Conservation (phyloP, 495 filamentous ascomycete genomes). For the Aspergillus incahuasiensis region DNA sequence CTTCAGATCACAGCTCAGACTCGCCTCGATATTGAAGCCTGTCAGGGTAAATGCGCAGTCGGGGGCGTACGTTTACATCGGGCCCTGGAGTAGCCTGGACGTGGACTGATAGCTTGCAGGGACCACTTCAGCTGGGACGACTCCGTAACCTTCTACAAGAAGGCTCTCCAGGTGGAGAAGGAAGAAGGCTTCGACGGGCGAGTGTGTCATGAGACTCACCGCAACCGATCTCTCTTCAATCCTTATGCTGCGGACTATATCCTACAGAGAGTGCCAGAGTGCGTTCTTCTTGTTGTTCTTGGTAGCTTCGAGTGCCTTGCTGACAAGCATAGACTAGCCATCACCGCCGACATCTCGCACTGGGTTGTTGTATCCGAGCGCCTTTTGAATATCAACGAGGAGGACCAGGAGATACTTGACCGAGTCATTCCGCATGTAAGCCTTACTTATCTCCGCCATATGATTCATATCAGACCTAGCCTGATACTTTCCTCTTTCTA, state of each 20-base stretch:
- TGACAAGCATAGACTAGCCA: conserved; percentile 11
- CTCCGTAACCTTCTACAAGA: conserved; percentile 23
- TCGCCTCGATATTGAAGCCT: conserved; percentile 12
- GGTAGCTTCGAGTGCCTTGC: not conserved
- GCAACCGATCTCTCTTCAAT: conserved; percentile 25
- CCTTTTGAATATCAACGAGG: conserved; percentile 22
- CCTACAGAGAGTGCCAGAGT: conserved; percentile 23
- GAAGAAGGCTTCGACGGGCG: conserved; percentile 22
- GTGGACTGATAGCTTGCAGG: conserved; percentile 10
- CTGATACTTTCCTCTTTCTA: not conserved
- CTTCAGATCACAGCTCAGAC: conserved; percentile 19
- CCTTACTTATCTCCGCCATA: not conserved
- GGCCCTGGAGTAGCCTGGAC: not conserved
- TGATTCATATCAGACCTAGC: not conserved
- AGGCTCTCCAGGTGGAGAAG: conserved; percentile 19
- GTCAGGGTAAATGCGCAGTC: conserved; percentile 22
- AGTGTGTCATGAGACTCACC: conserved; percentile 27
- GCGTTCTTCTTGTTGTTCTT: not conserved
- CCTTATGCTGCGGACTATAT: conserved; percentile 20
- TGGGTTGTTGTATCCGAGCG: conserved; percentile 26
- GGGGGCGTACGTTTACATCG: conserved; percentile 17
- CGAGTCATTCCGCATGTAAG: conserved; percentile 25
- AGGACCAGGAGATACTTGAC: conserved; percentile 18
- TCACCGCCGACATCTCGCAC: conserved; percentile 30
- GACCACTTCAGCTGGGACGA: conserved; percentile 26